Evolutionary conservation across 2,329 filamentous ascomycete species (phyloP).

Genomic region (Periglandula ipomoeae): DNA sequence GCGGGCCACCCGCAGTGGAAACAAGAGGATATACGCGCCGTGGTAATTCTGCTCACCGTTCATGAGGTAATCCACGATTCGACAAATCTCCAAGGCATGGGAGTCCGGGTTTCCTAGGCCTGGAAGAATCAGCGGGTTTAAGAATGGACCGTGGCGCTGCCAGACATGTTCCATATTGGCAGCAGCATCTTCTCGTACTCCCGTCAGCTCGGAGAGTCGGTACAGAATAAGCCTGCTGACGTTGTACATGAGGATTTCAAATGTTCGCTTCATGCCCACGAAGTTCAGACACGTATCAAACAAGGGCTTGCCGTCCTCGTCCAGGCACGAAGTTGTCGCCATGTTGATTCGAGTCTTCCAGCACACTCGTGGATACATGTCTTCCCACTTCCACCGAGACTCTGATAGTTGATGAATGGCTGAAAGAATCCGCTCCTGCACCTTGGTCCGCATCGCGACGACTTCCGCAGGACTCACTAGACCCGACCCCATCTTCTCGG

Average conservation of each 20-base stretch:
- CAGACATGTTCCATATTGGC: conserved; percentile 1
- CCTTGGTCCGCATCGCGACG: not conserved
- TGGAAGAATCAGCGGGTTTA: conserved; percentile 5
- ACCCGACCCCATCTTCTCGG: conserved; percentile 1
- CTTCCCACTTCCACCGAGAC: conserved; percentile 7
- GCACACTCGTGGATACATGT: conserved; percentile 6
- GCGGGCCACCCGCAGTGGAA: conserved; percentile 5
- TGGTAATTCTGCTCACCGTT: conserved; percentile 7
- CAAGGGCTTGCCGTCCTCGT: conserved; percentile 5
- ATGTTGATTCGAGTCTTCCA: conserved; percentile 5
- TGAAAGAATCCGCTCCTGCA: conserved; percentile 3
- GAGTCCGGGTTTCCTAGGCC: conserved; percentile 2
- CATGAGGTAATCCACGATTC: conserved; percentile 8
- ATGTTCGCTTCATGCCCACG: conserved; percentile 6
- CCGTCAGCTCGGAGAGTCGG: conserved; percentile 1
- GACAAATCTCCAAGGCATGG: conserved; percentile 7
- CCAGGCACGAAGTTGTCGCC: conserved; percentile 3
- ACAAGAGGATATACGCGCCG: conserved; percentile 7
- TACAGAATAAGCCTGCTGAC: conserved; percentile 5
- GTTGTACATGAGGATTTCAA: conserved; percentile 7
- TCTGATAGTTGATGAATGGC: conserved; percentile 3
- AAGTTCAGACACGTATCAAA: conserved; percentile 7
- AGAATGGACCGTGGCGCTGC: conserved; percentile 5
- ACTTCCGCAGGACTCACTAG: not conserved
- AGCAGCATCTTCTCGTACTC: conserved; percentile 2